These are phyloP conservation scores for Neurospora hispaniola DNA, from an alignment of 495 filamentous ascomycete genomes.

Conservation along the genomic window DNA sequence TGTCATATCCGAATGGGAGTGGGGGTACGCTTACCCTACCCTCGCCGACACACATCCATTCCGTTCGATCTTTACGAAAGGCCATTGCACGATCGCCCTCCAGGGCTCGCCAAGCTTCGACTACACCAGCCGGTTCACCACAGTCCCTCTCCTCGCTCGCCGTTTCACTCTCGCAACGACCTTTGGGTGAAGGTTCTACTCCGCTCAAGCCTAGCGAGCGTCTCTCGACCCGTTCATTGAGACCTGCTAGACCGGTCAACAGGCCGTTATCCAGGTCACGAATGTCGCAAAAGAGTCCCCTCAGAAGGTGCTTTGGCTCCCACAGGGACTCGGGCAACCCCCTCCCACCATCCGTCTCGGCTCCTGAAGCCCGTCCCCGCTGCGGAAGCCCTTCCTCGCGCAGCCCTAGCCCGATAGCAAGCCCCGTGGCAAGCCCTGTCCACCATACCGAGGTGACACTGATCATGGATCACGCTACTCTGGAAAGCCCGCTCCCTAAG, in stretches of 20 bases:
- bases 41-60: slow-evolving; percentile 71
- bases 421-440: slow-evolving; percentile 45
- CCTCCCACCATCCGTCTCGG: slow-evolving; percentile 32
- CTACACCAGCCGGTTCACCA: not conserved
- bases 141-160: slow-evolving; percentile 11
- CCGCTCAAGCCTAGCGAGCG: slow-evolving; percentile 37
- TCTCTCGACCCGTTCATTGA: slow-evolving; percentile 42
- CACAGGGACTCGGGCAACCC: slow-evolving; percentile 63
- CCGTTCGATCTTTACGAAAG: slow-evolving; percentile 67
- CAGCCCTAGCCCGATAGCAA: not conserved
- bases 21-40: slow-evolving; percentile 73
- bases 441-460: slow-evolving; percentile 88
- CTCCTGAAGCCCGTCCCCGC: slow-evolving; percentile 20
- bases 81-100: slow-evolving; percentile 83
- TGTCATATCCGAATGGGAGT: slow-evolving; percentile 40
- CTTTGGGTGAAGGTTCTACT: slow-evolving; percentile 22
- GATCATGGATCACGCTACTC: slow-evolving; percentile 64
- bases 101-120: slow-evolving; percentile 29
- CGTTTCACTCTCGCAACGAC: slow-evolving; percentile 20
- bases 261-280: slow-evolving; percentile 39
- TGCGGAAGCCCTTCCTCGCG: not conserved
- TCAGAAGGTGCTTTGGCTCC: slow-evolving; percentile 61
- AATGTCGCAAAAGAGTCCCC: slow-evolving; percentile 62
- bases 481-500: slow-evolving; percentile 81
- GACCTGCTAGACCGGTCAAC: slow-evolving; percentile 29